Conservation (phyloP, 163 green algal species). For the Volvox carteri region DNA sequence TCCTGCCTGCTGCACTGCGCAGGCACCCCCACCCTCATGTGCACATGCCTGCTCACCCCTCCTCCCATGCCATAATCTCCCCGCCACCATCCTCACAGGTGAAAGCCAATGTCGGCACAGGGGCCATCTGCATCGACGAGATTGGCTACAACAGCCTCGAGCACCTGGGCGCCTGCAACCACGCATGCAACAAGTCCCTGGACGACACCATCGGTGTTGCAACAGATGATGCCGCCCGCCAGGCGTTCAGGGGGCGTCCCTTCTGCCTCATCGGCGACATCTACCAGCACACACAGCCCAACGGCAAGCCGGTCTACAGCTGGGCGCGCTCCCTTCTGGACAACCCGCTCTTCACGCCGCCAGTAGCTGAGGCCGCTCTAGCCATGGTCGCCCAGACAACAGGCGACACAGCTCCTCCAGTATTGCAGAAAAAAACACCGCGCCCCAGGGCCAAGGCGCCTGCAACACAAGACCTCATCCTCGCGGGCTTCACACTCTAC, state of each 20-base stretch:
- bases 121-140: background rate
- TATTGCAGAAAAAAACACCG: too few species aligned
- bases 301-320: background rate
- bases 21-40: too few species aligned
- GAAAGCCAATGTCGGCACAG: background rate
- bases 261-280: too few species aligned
- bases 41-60: too few species aligned
- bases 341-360: too few species aligned
- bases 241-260: too few species aligned
- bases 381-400: too few species aligned
- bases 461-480: background rate
- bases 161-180: background rate
- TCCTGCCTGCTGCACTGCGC: too few species aligned
- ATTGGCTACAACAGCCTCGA: conserved; percentile 1
- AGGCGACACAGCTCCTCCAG: too few species aligned
- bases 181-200: background rate
- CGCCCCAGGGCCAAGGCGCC: too few species aligned
- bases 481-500: background rate
- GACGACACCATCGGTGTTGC: too few species aligned
- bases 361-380: too few species aligned
- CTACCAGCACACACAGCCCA: background rate
- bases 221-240: background rate
- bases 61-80: background rate
- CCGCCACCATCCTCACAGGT: background rate
- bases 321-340: background rate